Evolutionary conservation across 2,329 filamentous ascomycete genomes (phyloP), one percentile per base, ranked within the genome.

Genomic region (Fusarium temperatum): DNA sequence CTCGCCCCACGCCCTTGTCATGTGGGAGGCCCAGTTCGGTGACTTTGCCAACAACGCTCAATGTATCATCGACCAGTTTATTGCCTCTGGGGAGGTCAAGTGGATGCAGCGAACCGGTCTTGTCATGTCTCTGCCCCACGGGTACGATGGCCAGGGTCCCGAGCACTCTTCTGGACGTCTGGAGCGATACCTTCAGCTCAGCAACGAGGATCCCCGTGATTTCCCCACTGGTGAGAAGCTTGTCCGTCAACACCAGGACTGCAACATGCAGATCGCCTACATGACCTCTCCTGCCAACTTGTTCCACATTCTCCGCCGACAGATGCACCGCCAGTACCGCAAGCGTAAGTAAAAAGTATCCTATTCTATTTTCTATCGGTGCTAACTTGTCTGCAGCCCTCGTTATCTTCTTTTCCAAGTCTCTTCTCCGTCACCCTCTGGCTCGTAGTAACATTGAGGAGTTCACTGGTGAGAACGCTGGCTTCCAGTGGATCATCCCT

Each of bases 1-100:
- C 35, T 98, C 96, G 36, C 96, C 96, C 66, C 97, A 98, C 82
- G 96, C 96, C 42, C 90, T 99, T 32, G 96, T 99, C 78, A 97
- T 99, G 91, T 99, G 96, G 96, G 96, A 99, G 86, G 96, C 96
- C 42, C 96, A 99, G 85, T 99, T 99, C 80, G 96, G 96, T 88
- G 96, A 99, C 85, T 99, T 99, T 80, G 96, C 96, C 88, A 99
- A 99, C 89, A 99, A 98, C 81, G 96, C 96, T 48, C 96, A 99
- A 86, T 97, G 95, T 83, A 97, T 99, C 84, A 97, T 99, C 81
- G 96, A 99, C 83, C 96, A 99, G 85, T 99, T 99, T 86, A 92
- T 99, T 78, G 96, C 96, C 57, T 98, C 96, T 72, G 96, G 96
- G 81, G 96, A 99, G 86, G 92, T 94, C 75, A 99, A 99, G 87